Evolutionary conservation across 73 alveolate species (phyloP).

Genomic region (Tetrahymena malaccensis): DNA sequence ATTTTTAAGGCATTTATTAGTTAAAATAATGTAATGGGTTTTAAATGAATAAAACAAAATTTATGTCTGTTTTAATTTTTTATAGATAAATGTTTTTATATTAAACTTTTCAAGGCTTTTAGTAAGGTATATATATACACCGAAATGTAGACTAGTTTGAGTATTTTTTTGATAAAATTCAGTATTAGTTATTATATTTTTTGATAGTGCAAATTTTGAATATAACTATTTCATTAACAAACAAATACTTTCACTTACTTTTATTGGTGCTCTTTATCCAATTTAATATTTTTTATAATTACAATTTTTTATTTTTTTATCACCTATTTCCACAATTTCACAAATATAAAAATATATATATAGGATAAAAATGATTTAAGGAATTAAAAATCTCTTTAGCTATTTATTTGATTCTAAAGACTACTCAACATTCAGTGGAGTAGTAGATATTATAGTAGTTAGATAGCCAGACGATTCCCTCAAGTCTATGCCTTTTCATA

Average conservation of each 20-base stretch:
- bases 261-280: background rate
- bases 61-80: too few species aligned
- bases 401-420: background rate
- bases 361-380: background rate
- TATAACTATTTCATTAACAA: background rate
- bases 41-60: too few species aligned
- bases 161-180: background rate
- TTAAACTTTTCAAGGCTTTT: too few species aligned
- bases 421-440: slow-evolving; percentile 49
- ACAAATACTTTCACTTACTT: background rate
- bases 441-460: slow-evolving; percentile 82
- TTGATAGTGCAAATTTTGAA: background rate
- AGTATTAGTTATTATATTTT: background rate
- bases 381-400: background rate
- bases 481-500: slow-evolving; percentile 74
- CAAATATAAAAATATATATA: background rate
- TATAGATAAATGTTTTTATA: too few species aligned
- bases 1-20: too few species aligned
- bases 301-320: too few species aligned
- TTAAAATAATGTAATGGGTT: too few species aligned
- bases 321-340: background rate
- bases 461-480: slow-evolving; percentile 71
- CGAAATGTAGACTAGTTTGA: background rate
- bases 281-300: too few species aligned
- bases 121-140: too few species aligned